Conservation (phyloP, 352 stramenopile species). For the Phytophthora citricola region DNA sequence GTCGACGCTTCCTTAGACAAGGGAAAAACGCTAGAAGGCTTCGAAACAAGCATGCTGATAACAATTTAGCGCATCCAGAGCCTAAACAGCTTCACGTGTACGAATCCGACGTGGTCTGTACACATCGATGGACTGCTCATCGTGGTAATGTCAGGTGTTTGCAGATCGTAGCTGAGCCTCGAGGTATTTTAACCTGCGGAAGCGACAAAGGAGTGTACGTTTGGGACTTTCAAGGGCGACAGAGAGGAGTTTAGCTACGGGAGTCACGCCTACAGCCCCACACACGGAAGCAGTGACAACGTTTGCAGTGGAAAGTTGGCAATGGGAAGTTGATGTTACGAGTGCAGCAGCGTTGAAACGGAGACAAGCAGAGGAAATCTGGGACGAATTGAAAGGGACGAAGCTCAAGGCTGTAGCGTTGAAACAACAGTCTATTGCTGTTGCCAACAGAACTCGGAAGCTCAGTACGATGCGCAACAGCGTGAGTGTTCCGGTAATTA, state of each 20-base stretch:
- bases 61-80: constrained; percentile 6
- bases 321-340: constrained; percentile 57
- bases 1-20: constrained; percentile 69
- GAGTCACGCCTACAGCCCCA: constrained; percentile 4
- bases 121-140: constrained; percentile 66
- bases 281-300: background rate
- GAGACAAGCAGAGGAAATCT: constrained; percentile 62
- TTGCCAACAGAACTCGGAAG: constrained; percentile 30
- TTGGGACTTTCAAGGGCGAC: constrained; percentile 60
- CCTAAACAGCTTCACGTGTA: constrained; percentile 26
- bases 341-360: constrained; percentile 45
- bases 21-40: constrained; percentile 69
- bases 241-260: constrained; percentile 40
- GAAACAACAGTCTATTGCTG: constrained; percentile 33
- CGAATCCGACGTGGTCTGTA: constrained; percentile 44
- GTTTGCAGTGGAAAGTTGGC: constrained; percentile 36
- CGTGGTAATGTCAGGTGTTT: constrained; percentile 54
- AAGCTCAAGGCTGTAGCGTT: constrained; percentile 46
- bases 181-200: constrained; percentile 65
- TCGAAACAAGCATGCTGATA: constrained; percentile 36
- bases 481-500: constrained; percentile 36
- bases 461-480: constrained; percentile 27
- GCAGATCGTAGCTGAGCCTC: constrained; percentile 65
- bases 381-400: constrained; percentile 56
- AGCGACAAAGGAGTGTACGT: constrained; percentile 68